Percentiles rank a stretch among this genome's conserved stretches.
Evolutionary conservation across 352 stramenopile species (phyloP).

Genomic region (Pythium volutum): DNA sequence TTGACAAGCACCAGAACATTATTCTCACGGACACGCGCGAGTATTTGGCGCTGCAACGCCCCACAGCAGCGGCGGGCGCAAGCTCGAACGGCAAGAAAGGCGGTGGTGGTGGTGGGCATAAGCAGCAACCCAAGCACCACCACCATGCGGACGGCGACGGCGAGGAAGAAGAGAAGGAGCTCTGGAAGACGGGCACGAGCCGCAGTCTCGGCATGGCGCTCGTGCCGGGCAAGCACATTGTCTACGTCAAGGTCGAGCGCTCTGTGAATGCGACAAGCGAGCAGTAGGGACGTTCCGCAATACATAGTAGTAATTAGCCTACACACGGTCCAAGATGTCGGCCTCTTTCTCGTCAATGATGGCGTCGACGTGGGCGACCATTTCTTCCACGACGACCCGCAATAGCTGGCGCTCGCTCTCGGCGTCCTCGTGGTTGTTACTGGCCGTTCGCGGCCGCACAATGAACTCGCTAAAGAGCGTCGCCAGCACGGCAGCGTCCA

Average conservation of each 20-base stretch:
- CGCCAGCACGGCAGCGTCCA: conserved; percentile 57
- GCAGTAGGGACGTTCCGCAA: background rate
- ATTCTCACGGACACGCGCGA: conserved; percentile 71
- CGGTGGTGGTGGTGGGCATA: conserved; percentile 26
- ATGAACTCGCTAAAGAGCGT: conserved; percentile 53
- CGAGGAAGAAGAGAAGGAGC: conserved; percentile 27
- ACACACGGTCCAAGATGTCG: conserved; percentile 47
- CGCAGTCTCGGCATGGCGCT: conserved; percentile 70
- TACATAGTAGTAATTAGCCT: conserved; percentile 7
- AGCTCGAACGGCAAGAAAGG: conserved; percentile 22
- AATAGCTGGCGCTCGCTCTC: conserved; percentile 23
- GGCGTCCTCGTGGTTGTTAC: conserved; percentile 1
- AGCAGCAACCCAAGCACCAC: conserved; percentile 11
- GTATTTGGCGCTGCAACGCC: conserved; percentile 38
- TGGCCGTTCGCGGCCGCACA: conserved; percentile 32
- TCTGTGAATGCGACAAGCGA: background rate
- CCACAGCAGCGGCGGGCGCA: background rate
- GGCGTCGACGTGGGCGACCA: conserved; percentile 71
- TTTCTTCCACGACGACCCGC: conserved; percentile 49
- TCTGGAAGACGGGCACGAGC: conserved; percentile 32
- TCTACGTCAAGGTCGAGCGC: conserved; percentile 64
- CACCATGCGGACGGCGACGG: conserved; percentile 5
- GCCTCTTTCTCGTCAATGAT: conserved; percentile 74
- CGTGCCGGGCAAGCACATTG: conserved; percentile 73
- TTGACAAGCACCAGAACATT: conserved; percentile 83